Evolutionary conservation across 306 rosid genomes (phyloP).

Genomic region (Calophaca sinica): DNA sequence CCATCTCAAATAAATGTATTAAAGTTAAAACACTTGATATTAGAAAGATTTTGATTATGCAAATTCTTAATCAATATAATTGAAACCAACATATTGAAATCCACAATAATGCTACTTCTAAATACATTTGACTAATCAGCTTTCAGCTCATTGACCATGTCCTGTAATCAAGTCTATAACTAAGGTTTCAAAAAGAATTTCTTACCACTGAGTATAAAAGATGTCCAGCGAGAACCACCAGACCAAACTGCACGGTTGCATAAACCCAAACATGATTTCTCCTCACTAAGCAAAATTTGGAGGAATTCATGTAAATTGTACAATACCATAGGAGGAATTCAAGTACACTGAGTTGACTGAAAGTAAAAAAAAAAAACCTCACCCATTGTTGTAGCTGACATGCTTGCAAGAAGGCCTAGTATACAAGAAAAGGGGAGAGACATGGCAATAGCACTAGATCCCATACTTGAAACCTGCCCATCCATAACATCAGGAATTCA

Average conservation of each 20-base stretch:
- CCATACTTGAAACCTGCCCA: constrained; percentile 71
- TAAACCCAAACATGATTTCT: constrained; percentile 80
- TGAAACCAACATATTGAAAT: constrained; percentile 13
- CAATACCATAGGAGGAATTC: constrained; percentile 1
- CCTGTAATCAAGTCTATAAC: not conserved
- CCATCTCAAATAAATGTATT: constrained; percentile 33
- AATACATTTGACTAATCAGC: constrained; percentile 8
- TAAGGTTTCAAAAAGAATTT: constrained; percentile 14
- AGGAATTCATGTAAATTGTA: constrained; percentile 33
- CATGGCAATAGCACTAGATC: constrained; percentile 73
- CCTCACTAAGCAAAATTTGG: constrained; percentile 55
- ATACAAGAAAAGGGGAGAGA: constrained; percentile 87
- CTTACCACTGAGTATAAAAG: constrained; percentile 75
- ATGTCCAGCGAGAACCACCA: constrained; percentile 69
- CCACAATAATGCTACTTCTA: constrained; percentile 3
- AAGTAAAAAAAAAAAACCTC: constrained; percentile 37
- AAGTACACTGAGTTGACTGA: constrained; percentile 17
- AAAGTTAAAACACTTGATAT: constrained; percentile 10
- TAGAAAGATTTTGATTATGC: constrained; percentile 2
- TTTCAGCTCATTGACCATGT: constrained; percentile 19
- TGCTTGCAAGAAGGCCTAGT: constrained; percentile 81
- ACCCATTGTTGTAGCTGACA: constrained; percentile 88
- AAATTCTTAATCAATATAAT: not conserved
- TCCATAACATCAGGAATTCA: constrained; percentile 40
- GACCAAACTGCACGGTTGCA: constrained; percentile 64